Evolutionary conservation across 2,329 filamentous ascomycete species (phyloP), one percentile per base, ranked within the genome.

Genomic region (Chaetomiaceae sp.): DNA sequence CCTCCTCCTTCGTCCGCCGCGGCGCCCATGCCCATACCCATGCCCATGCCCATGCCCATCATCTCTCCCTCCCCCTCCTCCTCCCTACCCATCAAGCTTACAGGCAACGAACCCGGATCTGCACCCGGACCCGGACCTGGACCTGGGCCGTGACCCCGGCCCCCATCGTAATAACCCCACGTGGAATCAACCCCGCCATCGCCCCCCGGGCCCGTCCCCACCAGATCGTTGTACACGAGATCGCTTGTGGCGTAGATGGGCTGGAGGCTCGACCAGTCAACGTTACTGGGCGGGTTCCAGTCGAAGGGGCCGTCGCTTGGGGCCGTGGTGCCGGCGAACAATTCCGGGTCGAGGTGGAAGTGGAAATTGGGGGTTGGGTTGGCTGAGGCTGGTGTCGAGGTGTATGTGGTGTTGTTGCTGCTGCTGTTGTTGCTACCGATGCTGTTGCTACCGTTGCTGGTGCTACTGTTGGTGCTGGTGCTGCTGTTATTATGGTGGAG

Each of bases 231-330:
- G 61, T 77, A 82, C 0, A 80, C 67, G 5, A 84, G 67, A 58
- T 84, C 80, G 18, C 76, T 74, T 53, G 77, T 80, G 0, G 80
- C 76, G 50, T 80, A 81, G 54, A 82, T 73, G 14, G 79, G 78
- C 57, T 77, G 73, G 53, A 84, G 72, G 10, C 69, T 67, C 20
- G 74, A 67, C 60, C 81, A 75, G 59, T 77, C 74, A 54, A 79
- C 77, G 51, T 71, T 66, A 6, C 68, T 67, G 2, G 76, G 74
- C 37, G 75, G 59, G 14, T 66, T 64, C 71, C 73, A 76, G 43
- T 72, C 68, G 33, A 66, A 41, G 16, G 23, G 27, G 33, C 5
- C 23, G 27, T 9, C 13, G 25, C 14, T 43, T 34, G n/a, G 5
- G 14, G 23, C 16, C 14, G 30, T 29, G 23, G 25, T 20, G 47